Conservation (phyloP, 2,329 filamentous ascomycete genomes). For the Ophiostoma montium region DNA sequence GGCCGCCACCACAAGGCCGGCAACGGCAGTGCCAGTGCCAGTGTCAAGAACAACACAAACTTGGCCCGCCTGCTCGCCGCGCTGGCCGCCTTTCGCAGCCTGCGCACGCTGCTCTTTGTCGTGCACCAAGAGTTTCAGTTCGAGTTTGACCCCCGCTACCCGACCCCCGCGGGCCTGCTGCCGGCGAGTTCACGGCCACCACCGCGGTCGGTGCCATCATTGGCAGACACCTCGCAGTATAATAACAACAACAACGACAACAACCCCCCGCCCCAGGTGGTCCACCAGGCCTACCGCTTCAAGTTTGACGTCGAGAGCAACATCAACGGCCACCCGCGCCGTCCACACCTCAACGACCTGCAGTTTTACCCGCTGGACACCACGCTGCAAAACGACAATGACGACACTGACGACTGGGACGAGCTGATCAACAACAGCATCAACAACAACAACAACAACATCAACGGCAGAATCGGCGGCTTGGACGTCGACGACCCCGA, state of each 20-base stretch:
- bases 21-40: slow-evolving; percentile 18
- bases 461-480: no score
- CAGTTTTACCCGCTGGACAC: slow-evolving; percentile 23
- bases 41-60: no score
- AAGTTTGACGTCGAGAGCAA: slow-evolving; percentile 33
- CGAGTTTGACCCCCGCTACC: slow-evolving; percentile 23
- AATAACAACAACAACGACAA: no score
- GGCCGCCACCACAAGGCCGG: no score
- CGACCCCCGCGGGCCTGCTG: background rate
- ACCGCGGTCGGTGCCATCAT: background rate
- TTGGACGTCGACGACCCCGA: slow-evolving; percentile 10
- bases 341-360: slow-evolving; percentile 28
- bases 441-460: no score
- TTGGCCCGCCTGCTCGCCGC: slow-evolving; percentile 21
- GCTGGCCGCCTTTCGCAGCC: slow-evolving; percentile 25
- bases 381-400: slow-evolving; percentile 11
- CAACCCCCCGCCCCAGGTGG: slow-evolving; percentile 22
- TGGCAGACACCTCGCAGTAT: no score
- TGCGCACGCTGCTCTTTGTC: slow-evolving; percentile 29
- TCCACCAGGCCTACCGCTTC: slow-evolving; percentile 31
- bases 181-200: background rate
- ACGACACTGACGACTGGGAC: slow-evolving; percentile 16
- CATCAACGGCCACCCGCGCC: slow-evolving; percentile 28
- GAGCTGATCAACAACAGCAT: slow-evolving; percentile 2
- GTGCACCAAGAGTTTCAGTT: slow-evolving; percentile 35